Evolutionary conservation across 2,329 filamentous ascomycete species (phyloP).

Genomic region (Curvularia sp.): DNA sequence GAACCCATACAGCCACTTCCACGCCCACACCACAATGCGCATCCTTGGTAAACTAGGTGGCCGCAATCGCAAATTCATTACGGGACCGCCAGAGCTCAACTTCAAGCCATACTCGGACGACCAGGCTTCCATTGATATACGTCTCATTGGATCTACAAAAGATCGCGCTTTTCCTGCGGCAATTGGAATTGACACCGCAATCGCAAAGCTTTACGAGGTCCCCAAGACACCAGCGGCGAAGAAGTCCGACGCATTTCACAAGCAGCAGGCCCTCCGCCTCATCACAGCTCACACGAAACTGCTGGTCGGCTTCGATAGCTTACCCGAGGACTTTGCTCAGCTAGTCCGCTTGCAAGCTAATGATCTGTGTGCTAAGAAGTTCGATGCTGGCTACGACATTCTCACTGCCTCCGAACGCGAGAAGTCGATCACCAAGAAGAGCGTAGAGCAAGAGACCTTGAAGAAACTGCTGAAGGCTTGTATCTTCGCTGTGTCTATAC

Average conservation of each 20-base stretch:
- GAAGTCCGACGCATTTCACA: constrained; percentile 85
- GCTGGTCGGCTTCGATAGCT: constrained; percentile 82
- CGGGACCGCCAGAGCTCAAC: constrained; percentile 80
- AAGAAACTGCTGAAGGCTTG: constrained; percentile 89
- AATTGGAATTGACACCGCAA: constrained; percentile 86
- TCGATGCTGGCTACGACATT: constrained; percentile 71
- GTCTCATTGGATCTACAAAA: constrained; percentile 86
- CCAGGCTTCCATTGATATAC: constrained; percentile 82
- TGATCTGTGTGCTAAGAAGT: constrained; percentile 77
- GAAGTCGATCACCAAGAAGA: constrained; percentile 85
- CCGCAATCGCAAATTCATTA: constrained; percentile 94
- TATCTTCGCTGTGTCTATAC: constrained; percentile 83
- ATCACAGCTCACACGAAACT: constrained; percentile 90
- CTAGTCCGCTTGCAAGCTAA: constrained; percentile 88
- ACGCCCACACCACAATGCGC: constrained; percentile 95
- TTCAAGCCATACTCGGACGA: constrained; percentile 91
- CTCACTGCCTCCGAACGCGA: constrained; percentile 80
- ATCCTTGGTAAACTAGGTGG: constrained; percentile 97
- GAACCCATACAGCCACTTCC: constrained; percentile 94
- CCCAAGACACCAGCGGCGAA: constrained; percentile 68
- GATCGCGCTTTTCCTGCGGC: constrained; percentile 87
- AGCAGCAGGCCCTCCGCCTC: constrained; percentile 88
- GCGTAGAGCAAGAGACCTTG: constrained; percentile 79
- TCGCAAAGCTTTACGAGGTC: constrained; percentile 83
- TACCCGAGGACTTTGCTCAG: constrained; percentile 88